Evolutionary conservation across 139 green algal genomes (phyloP).

Genomic region (Asterochloris erici): DNA sequence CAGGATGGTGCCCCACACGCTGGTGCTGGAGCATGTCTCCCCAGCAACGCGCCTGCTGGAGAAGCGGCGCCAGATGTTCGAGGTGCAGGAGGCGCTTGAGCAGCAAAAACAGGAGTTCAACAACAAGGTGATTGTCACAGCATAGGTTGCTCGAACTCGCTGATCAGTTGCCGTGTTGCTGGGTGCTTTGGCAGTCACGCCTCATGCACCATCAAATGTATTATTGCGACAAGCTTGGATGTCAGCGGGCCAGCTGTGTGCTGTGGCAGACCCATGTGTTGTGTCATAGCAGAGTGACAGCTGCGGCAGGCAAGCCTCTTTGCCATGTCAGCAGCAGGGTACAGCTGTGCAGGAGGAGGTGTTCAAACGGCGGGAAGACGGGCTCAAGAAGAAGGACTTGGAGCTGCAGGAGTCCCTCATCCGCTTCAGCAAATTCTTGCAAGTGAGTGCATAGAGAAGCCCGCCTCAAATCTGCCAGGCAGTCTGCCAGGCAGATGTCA

Average conservation of each 20-base stretch:
- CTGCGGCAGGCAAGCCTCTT: background rate
- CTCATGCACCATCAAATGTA: background rate
- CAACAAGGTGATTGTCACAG: constrained; percentile 8
- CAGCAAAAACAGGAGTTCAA: constrained; percentile 43
- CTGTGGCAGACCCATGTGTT: background rate
- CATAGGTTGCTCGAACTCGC: too few relatives aligned
- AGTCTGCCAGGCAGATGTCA: too few relatives aligned
- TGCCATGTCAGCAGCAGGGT: background rate
- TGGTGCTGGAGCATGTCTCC: constrained; percentile 83
- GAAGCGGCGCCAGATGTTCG: constrained; percentile 92
- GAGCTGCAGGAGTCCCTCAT: constrained; percentile 92
- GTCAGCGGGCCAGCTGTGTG: background rate
- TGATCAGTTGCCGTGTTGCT: too few relatives aligned
- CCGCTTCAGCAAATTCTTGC: constrained; percentile 87
- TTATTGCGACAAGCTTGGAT: background rate
- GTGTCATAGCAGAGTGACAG: background rate
- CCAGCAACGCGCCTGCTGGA: constrained; percentile 86
- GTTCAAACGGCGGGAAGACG: constrained; percentile 78
- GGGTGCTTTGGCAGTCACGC: background rate
- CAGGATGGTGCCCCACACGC: constrained; percentile 43
- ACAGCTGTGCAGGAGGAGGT: constrained; percentile 65
- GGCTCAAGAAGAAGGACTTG: constrained; percentile 85
- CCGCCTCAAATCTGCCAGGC: background rate
- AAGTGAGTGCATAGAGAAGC: too few relatives aligned
- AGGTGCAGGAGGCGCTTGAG: constrained; percentile 88